Evolutionary conservation across 306 rosid genomes (phyloP), one percentile per base, ranked within the genome.

Genomic region (Ormosia emarginata): DNA sequence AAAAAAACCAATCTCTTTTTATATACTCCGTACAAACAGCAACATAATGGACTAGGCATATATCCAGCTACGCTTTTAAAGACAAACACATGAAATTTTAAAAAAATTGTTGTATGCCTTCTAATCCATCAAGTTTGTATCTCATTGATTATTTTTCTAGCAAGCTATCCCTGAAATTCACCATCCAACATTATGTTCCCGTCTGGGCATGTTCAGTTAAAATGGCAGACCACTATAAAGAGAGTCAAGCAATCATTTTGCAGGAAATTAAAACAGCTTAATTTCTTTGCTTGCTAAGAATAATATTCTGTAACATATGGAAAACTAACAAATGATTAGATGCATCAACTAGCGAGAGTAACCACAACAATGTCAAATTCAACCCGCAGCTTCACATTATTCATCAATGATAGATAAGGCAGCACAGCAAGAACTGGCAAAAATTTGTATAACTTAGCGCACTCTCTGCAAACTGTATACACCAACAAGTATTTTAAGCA

Each of bases 111-210:
- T 56, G 80, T 50, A 56, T 75, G 50, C 56, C 24, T 61, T 61
- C 78, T 58, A 44, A 69, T 56, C 40, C 77, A 72, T 39, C 84
- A 78, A 61, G 30, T 57, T 15, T 71, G 47, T 49, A 53, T 61
- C 85, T 75, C 66, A 53, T 55, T 15, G 59, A 61, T 50, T 29
- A 40, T 67, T 46, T 62, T 36, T 58, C 37, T n/a, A n/a, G 69
- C 66, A 85, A 43, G 74, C 69, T 62, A 74, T 39, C 69, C 75
- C 87, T 39, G 41, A 82, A 71, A 37, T 62, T 71, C 81, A 70
- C 47, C 67, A 71, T 47, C 67, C 87, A 67, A 74, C 10, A 63
- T 29, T 9, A 8, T 49, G 49, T 53, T 66, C 69, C 80, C 79
- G 63, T 68, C 75, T 9, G 8, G 62, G 17, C 67, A 64, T 73